Evolutionary conservation across 192 early-diverging fungal species (phyloP).

Genomic region (Chytriomyces hyalinus): DNA sequence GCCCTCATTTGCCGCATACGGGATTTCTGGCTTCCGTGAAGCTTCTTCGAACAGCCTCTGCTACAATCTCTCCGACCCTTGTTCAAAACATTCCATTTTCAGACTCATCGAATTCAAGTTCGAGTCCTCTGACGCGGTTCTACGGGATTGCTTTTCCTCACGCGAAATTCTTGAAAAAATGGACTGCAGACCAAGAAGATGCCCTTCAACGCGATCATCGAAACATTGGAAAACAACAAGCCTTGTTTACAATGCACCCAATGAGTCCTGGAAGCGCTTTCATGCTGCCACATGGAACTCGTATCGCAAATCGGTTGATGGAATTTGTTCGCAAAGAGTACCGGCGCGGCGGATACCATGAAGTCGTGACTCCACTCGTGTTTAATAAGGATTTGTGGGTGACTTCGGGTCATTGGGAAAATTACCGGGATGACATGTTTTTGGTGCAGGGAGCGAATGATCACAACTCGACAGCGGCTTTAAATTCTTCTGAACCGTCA

Average conservation of each 20-base stretch:
- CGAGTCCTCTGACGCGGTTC: conserved; percentile 63
- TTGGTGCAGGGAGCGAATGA: conserved; percentile 32
- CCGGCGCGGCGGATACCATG: conserved; percentile 75
- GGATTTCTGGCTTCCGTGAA: conserved; percentile 62
- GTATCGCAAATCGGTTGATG: conserved; percentile 80
- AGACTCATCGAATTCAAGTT: background rate
- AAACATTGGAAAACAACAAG: conserved; percentile 53
- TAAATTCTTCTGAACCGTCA: conserved; percentile 45
- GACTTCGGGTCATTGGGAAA: conserved; percentile 93
- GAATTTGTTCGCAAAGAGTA: conserved; percentile 80
- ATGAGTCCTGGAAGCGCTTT: conserved; percentile 57
- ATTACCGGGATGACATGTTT: conserved; percentile 96
- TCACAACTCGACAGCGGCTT: background rate
- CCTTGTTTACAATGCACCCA: conserved; percentile 46
- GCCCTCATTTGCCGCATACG: conserved; percentile 77
- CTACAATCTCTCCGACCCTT: background rate
- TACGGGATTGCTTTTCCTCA: conserved; percentile 75
- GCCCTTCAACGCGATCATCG: conserved; percentile 63
- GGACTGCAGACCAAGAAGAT: conserved; percentile 57
- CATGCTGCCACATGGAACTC: conserved; percentile 65
- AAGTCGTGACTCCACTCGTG: conserved; percentile 90
- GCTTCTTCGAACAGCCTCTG: conserved; percentile 57
- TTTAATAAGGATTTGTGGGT: conserved; percentile 95
- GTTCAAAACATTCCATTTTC: background rate
- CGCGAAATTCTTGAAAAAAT: conserved; percentile 55